phyloP scores from a whole-genome alignment of 1,284 basidiomycete genomes.

The Puccinia hordei region DNA sequence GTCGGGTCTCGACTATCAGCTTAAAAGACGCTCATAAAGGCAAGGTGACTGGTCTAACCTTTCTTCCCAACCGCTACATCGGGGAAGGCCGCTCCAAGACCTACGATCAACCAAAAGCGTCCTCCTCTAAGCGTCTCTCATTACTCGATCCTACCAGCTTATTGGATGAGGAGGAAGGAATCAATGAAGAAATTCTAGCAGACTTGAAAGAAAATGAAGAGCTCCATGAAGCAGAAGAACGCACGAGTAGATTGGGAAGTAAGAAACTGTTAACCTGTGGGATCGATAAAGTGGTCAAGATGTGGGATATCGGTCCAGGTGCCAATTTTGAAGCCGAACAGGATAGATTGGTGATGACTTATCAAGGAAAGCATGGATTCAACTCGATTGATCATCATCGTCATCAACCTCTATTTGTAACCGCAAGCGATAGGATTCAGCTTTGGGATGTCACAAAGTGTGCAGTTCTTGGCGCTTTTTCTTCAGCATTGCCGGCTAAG shows the following conservation, averaged over 20 bases:
- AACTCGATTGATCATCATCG: conserved; percentile 94
- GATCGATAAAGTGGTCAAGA: conserved; percentile 84
- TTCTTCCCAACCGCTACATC: conserved; percentile 60
- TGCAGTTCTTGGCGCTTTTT: not conserved
- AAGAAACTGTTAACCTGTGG: conserved; percentile 83
- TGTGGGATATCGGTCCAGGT: conserved; percentile 69
- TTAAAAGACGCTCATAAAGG: conserved; percentile 84
- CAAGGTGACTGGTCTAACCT: conserved; percentile 84
- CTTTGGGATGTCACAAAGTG: conserved; percentile 86
- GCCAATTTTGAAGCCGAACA: conserved; percentile 11
- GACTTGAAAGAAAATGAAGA: conserved; percentile 39
- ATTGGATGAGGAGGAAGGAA: conserved; percentile 45
- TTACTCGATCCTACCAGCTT: conserved; percentile 28
- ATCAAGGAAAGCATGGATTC: conserved; percentile 52
- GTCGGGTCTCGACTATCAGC: conserved; percentile 69
- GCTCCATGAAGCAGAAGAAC: conserved; percentile 28
- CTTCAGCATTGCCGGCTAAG: not conserved
- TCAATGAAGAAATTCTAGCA: conserved; percentile 35
- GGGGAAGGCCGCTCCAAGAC: conserved; percentile 40
- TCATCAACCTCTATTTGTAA: conserved; percentile 82
- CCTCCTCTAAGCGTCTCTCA: conserved; percentile 23
- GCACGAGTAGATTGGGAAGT: conserved; percentile 60
- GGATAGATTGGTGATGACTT: conserved; percentile 40
- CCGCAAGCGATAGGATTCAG: conserved; percentile 88
- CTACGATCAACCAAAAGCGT: conserved; percentile 31